A percentile compares a stretch with the other conserved stretches of the same genome.
Conservation (phyloP, 2,329 filamentous ascomycete genomes). For the Proliferodiscus dingleyae region DNA sequence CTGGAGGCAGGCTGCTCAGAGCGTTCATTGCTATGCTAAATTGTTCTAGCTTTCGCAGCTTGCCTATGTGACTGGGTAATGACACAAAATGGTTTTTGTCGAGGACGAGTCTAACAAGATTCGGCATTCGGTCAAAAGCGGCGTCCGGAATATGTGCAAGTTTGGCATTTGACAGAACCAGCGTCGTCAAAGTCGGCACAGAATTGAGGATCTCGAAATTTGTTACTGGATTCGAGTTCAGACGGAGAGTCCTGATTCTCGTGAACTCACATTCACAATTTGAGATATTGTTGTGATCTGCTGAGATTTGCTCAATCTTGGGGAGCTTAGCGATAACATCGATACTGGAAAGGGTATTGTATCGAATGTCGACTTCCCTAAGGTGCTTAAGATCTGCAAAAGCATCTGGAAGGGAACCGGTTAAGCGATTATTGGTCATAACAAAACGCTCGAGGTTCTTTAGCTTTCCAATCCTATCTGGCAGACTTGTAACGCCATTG, state of each 20-base stretch:
- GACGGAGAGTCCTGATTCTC: slow-evolving; percentile 73
- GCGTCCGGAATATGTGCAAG: slow-evolving; percentile 82
- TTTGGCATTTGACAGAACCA: slow-evolving; percentile 90
- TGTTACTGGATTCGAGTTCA: slow-evolving; percentile 94
- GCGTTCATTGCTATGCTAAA: slow-evolving; percentile 93
- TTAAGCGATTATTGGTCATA: slow-evolving; percentile 90
- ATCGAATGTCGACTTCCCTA: slow-evolving; percentile 89
- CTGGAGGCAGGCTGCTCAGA: slow-evolving; percentile 74
- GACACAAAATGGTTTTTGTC: slow-evolving; percentile 96
- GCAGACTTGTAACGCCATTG: slow-evolving; percentile 78
- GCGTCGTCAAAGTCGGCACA: slow-evolving; percentile 74
- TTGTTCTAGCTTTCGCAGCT: slow-evolving; percentile 76
- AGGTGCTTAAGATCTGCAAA: slow-evolving; percentile 72
- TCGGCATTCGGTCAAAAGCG: slow-evolving; percentile 81
- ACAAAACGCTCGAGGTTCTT: slow-evolving; percentile 80
- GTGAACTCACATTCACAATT: slow-evolving; percentile 87
- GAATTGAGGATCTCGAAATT: slow-evolving; percentile 78
- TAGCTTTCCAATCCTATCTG: slow-evolving; percentile 72
- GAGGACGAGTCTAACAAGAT: slow-evolving; percentile 79
- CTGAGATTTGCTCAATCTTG: slow-evolving; percentile 79
- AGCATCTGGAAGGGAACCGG: slow-evolving; percentile 66
- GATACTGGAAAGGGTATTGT: slow-evolving; percentile 84
- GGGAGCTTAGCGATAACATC: slow-evolving; percentile 81
- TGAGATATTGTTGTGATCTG: slow-evolving; percentile 89
- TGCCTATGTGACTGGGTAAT: slow-evolving; percentile 78